phyloP scores from a whole-genome alignment of 202 grass and related monocot species.

The Brachypodium distachyon region DNA sequence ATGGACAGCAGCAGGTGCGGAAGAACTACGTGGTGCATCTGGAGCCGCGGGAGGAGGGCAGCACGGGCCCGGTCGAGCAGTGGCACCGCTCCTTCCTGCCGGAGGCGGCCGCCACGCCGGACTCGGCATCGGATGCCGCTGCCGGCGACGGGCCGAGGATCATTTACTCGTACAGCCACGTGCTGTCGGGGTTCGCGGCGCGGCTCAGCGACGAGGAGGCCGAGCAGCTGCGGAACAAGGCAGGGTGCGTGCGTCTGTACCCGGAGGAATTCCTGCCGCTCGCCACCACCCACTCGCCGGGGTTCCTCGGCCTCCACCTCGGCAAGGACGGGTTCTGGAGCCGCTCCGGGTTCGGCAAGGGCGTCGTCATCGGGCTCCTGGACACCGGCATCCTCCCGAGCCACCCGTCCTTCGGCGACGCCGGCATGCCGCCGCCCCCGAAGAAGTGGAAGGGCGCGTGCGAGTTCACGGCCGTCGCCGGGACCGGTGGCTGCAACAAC shows the following conservation, averaged over 20 bases:
- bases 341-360: constrained; percentile 47
- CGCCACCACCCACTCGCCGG: constrained; percentile 73
- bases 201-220: constrained; percentile 51
- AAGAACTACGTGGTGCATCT: constrained; percentile 79
- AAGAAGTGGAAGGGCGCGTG: constrained; percentile 67
- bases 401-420: constrained; percentile 66
- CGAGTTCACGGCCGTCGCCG: constrained; percentile 30
- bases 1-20: constrained; percentile 4
- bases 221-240: constrained; percentile 16
- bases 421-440: constrained; percentile 46
- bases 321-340: constrained; percentile 49
- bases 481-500: constrained; percentile 48
- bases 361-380: constrained; percentile 64
- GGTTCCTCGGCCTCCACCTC: constrained; percentile 55
- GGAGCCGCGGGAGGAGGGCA: constrained; percentile 7
- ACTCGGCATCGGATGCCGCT: not conserved
- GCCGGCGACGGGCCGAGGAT: not conserved
- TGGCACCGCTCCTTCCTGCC: constrained; percentile 78
- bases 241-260: constrained; percentile 42
- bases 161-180: constrained; percentile 77
- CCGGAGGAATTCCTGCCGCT: constrained; percentile 44
- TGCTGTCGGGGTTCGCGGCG: constrained; percentile 69
- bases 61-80: not conserved
- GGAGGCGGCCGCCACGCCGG: constrained; percentile 16
- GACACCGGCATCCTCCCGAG: constrained; percentile 62